phyloP scores from a whole-genome alignment of 2,329 filamentous ascomycete species.

The Daldinia sp. region DNA sequence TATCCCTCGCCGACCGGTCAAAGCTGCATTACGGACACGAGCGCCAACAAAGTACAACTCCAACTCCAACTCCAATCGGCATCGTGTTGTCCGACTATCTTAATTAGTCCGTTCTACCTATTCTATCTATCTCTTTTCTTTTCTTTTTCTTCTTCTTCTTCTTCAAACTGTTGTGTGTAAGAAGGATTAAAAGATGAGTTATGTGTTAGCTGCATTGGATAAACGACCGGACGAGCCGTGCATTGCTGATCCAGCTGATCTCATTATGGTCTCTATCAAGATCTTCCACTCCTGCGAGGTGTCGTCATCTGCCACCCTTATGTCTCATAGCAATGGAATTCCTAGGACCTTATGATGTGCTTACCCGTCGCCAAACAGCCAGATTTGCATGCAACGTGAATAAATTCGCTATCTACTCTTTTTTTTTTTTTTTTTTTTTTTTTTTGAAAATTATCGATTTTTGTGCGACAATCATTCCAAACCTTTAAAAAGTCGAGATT shows the following conservation, averaged over 20 bases:
- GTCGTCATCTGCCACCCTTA: not conserved
- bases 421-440: not conserved
- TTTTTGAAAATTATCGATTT: too few relatives aligned
- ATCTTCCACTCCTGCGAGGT: not conserved
- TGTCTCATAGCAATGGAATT: not conserved
- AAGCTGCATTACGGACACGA: not conserved
- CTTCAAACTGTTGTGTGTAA: too few relatives aligned
- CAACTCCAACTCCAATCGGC: too few relatives aligned
- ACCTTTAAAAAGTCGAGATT: not conserved
- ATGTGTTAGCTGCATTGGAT: not conserved
- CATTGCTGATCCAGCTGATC: conserved; percentile 7
- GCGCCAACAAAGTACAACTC: not conserved
- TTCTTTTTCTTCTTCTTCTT: too few relatives aligned
- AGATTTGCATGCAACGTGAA: not conserved
- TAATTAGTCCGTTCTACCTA: not conserved
- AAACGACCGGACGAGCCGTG: not conserved
- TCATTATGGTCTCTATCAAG: not conserved
- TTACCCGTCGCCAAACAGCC: not conserved
- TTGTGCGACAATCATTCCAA: not conserved
- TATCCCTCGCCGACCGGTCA: not conserved
- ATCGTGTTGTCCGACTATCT: not conserved
- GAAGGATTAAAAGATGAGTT: not conserved
- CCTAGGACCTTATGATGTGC: not conserved
- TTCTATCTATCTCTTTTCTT: not conserved
- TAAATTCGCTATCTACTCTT: not conserved